These are phyloP conservation scores for Talaromyces thailandensis DNA, from an alignment of 495 filamentous ascomycete genomes.

Conservation along the genomic window DNA sequence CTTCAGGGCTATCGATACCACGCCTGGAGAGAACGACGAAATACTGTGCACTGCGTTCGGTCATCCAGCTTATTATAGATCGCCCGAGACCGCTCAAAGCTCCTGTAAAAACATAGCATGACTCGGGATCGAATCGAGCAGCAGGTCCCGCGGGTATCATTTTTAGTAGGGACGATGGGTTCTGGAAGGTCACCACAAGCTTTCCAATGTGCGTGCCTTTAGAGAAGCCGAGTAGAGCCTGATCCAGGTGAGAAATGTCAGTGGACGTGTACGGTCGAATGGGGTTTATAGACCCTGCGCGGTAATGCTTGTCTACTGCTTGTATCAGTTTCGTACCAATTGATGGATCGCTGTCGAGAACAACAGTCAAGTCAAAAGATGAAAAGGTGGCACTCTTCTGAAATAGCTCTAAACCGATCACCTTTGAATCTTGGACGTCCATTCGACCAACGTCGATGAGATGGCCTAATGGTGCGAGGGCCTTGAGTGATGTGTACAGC, in stretches of 20 bases:
- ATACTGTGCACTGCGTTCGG: slow-evolving; percentile 23
- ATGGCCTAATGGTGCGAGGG: slow-evolving; percentile 31
- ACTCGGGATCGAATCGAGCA: slow-evolving; percentile 8
- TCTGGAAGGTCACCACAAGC: neutral
- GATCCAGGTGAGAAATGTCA: neutral
- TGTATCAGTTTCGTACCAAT: no score
- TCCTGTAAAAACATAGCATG: slow-evolving; percentile 23
- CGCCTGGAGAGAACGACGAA: slow-evolving; percentile 7
- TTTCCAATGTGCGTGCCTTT: neutral
- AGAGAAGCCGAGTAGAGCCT: neutral
- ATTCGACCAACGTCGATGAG: slow-evolving; percentile 39
- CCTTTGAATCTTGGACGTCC: neutral
- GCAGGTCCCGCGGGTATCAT: neutral
- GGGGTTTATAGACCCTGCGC: neutral
- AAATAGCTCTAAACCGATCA: neutral
- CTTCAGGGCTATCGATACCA: neutral
- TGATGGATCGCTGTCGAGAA: neutral
- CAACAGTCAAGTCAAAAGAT: neutral
- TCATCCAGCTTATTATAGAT: slow-evolving; percentile 23
- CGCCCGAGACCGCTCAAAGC: slow-evolving; percentile 28
- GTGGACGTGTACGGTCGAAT: neutral
- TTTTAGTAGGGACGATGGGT: neutral
- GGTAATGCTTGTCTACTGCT: neutral
- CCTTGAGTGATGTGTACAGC: slow-evolving; percentile 22
- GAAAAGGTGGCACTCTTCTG: neutral